Percentiles rank a stretch among this genome's conserved stretches.
Conservation (phyloP, 768 basidiomycete species). For the Cystofilobasidium bisporidii region DNA sequence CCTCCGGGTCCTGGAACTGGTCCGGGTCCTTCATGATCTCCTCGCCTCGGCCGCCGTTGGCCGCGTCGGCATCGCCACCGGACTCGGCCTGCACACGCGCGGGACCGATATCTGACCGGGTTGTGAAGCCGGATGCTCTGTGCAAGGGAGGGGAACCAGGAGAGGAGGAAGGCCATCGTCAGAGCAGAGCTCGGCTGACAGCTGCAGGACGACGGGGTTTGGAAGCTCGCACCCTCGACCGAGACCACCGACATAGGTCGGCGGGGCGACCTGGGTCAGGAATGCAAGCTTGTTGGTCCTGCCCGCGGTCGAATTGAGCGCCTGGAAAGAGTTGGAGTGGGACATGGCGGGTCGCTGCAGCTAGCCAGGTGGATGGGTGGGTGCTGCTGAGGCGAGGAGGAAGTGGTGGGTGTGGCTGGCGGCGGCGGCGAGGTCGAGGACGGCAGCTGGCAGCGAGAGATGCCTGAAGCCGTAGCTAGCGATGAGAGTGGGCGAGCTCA, state of each 20-base stretch:
- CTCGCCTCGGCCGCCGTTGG: constrained; percentile 75
- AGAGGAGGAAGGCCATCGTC: constrained; percentile 13
- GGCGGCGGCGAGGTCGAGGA: too few species aligned
- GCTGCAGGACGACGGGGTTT: neutral
- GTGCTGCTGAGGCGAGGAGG: too few species aligned
- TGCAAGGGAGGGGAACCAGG: constrained; percentile 5
- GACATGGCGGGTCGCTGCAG: neutral
- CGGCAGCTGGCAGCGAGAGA: too few species aligned
- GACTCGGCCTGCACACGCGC: constrained; percentile 89
- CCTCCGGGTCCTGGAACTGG: constrained; percentile 92
- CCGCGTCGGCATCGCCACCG: constrained; percentile 45
- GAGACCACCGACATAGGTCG: constrained; percentile 96
- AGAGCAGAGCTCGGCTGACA: neutral
- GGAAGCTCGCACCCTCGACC: constrained; percentile 77
- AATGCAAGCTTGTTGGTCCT: constrained; percentile 66
- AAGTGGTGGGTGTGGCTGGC: too few species aligned
- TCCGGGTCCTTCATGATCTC: constrained; percentile 72
- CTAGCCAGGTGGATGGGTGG: too few species aligned
- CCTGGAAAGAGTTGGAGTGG: constrained; percentile 26
- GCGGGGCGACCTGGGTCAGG: constrained; percentile 83
- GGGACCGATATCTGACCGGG: constrained; percentile 96
- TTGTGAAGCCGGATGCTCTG: constrained; percentile 94
- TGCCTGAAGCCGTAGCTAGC: too few species aligned
- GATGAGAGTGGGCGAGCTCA: too few species aligned
- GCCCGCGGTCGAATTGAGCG: constrained; percentile 22